A percentile compares a stretch with the other conserved stretches of the same genome.
Evolutionary conservation across 2,329 filamentous ascomycete genomes (phyloP).

Genomic region (Scedosporium minutisporum): DNA sequence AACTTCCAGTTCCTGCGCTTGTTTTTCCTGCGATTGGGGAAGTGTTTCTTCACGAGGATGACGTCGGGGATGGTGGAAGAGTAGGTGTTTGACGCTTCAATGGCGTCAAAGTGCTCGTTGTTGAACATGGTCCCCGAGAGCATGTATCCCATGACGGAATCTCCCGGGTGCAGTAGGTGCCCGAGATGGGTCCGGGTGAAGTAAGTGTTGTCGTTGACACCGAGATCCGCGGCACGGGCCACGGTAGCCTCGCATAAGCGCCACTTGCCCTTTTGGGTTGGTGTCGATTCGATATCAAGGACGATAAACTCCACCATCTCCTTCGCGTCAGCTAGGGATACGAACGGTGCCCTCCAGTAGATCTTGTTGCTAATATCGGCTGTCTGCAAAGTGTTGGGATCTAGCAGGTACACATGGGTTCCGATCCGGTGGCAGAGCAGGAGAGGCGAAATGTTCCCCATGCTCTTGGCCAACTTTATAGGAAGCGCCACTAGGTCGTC

Average conservation of each 20-base stretch:
- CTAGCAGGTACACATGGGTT: constrained; percentile 80
- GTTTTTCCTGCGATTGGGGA: constrained; percentile 64
- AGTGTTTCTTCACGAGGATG: constrained; percentile 93
- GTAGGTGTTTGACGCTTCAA: constrained; percentile 71
- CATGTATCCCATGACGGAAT: constrained; percentile 92
- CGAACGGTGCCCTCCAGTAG: constrained; percentile 89
- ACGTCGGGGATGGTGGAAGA: constrained; percentile 79
- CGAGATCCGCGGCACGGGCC: constrained; percentile 76
- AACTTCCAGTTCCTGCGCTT: constrained; percentile 84
- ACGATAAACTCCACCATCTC: constrained; percentile 88
- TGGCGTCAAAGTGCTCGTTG: constrained; percentile 71
- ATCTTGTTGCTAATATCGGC: constrained; percentile 72
- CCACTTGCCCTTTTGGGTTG: constrained; percentile 69
- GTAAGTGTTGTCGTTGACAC: constrained; percentile 77
- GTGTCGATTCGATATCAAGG: constrained; percentile 82
- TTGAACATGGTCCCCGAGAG: constrained; percentile 88
- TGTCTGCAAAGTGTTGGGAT: constrained; percentile 84
- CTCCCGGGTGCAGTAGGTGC: constrained; percentile 73
- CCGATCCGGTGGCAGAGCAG: constrained; percentile 81
- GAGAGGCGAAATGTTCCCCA: constrained; percentile 82
- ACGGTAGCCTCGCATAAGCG: constrained; percentile 81
- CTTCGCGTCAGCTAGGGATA: constrained; percentile 69
- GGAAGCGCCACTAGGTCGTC: constrained; percentile 93
- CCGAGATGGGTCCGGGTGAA: constrained; percentile 87
- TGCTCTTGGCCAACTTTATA: constrained; percentile 74